phyloP scores from a whole-genome alignment of 495 filamentous ascomycete genomes.

The Penicillium psychrofluorescens region DNA sequence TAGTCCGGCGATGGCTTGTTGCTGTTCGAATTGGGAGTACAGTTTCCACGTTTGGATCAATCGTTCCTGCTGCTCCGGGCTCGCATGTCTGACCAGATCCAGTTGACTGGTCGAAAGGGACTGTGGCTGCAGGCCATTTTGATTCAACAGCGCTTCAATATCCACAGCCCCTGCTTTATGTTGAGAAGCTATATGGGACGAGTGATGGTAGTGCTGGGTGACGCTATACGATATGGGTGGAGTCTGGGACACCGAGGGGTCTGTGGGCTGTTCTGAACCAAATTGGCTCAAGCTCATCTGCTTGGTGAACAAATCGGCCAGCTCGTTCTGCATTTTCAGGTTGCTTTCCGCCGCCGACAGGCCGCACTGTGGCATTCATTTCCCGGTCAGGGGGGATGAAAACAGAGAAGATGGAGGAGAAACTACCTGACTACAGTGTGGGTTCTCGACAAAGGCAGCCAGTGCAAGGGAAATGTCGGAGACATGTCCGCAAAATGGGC shows the following conservation, averaged over 20 bases:
- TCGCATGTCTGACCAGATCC: constrained; percentile 53
- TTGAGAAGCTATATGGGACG: constrained; percentile 41
- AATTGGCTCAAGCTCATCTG: constrained; percentile 42
- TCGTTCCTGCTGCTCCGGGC: constrained; percentile 47
- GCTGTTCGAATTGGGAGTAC: constrained; percentile 30
- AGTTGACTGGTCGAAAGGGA: constrained; percentile 51
- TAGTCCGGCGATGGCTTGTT: background rate
- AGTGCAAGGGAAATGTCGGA: constrained; percentile 26
- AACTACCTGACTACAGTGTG: constrained; percentile 32
- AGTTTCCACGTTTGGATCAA: constrained; percentile 63
- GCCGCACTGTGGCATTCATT: constrained; percentile 20
- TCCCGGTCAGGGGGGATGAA: constrained; percentile 4
- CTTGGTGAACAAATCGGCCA: constrained; percentile 57
- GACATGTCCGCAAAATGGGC: constrained; percentile 28
- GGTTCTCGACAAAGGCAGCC: constrained; percentile 24
- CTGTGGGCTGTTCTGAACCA: no score
- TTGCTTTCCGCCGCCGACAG: constrained; percentile 33
- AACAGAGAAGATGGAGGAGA: background rate
- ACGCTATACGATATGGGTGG: constrained; percentile 55
- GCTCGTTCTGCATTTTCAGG: constrained; percentile 55
- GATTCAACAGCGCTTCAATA: constrained; percentile 27
- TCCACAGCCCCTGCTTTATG: background rate
- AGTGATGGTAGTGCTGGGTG: constrained; percentile 71
- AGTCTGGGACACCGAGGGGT: constrained; percentile 1
- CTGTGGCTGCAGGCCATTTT: constrained; percentile 47